Percentiles rank a stretch among this genome's conserved stretches.
These are phyloP conservation scores for Luvunga scandens DNA, from an alignment of 345 rosid species.

Conservation along the genomic window DNA sequence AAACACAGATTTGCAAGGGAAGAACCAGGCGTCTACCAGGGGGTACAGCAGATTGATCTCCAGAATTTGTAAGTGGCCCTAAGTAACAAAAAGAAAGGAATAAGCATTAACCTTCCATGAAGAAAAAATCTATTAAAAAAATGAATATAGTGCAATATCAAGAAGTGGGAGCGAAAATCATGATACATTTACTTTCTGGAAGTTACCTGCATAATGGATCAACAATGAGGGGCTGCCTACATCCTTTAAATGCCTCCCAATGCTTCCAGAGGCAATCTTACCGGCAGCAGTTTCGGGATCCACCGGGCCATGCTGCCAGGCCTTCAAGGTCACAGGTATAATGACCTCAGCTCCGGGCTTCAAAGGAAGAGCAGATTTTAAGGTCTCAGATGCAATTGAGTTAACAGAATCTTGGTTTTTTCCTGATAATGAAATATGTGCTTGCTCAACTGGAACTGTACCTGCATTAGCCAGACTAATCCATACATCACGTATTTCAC, in stretches of 20 bases:
- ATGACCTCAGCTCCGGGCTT: conserved; percentile 94
- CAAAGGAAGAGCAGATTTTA: conserved; percentile 80
- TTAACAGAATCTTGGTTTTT: conserved; percentile 92
- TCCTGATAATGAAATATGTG: conserved; percentile 89
- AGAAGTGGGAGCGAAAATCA: neutral
- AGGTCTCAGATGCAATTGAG: conserved; percentile 66
- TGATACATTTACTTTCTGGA: neutral
- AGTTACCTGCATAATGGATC: conserved; percentile 87
- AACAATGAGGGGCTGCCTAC: conserved; percentile 74
- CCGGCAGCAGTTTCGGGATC: conserved; percentile 60
- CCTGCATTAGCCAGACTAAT: conserved; percentile 95
- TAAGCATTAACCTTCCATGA: neutral
- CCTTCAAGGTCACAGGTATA: conserved; percentile 80
- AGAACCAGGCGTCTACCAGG: conserved; percentile 90
- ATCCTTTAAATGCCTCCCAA: conserved; percentile 68
- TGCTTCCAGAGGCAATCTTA: conserved; percentile 53
- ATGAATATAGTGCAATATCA: neutral
- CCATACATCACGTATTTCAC: conserved; percentile 80
- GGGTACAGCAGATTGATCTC: conserved; percentile 53
- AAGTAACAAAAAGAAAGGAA: conserved; percentile 26
- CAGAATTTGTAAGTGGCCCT: conserved; percentile 60
- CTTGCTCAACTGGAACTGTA: conserved; percentile 86
- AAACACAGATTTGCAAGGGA: conserved; percentile 83
- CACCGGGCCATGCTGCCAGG: conserved; percentile 73
- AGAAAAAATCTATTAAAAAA: neutral